Conservation (phyloP, 768 basidiomycete species). For the Russula lepida region DNA sequence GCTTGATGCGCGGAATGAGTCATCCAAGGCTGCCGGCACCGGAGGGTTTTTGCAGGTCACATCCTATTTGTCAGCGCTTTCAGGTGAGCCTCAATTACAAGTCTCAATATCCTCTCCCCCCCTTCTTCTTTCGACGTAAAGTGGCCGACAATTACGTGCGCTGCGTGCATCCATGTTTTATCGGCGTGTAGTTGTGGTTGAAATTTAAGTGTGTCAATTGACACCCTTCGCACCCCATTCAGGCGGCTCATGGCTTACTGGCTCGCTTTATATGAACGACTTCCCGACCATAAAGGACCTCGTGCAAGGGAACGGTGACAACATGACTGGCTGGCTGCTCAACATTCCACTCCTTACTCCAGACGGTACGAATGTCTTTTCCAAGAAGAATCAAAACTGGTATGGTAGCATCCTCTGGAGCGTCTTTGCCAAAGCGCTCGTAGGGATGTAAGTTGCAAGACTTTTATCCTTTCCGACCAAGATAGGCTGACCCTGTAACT, state of each 20-base stretch:
- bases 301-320: slow-evolving; percentile 46
- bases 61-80: slow-evolving; percentile 59
- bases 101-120: no score
- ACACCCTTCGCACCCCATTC: neutral
- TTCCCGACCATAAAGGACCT: slow-evolving; percentile 50
- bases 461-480: neutral
- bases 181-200: neutral
- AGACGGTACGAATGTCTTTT: slow-evolving; percentile 38
- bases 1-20: no score
- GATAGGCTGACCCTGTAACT: neutral
- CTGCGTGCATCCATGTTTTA: no score
- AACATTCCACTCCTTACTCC: slow-evolving; percentile 50
- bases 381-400: slow-evolving; percentile 41
- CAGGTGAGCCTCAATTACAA: slow-evolving; percentile 38
- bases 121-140: no score
- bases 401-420: slow-evolving; percentile 48
- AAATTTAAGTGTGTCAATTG: neutral
- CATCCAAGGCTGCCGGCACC: no score
- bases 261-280: no score
- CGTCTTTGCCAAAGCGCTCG: slow-evolving; percentile 45
- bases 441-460: slow-evolving; percentile 40
- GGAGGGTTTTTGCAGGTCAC: slow-evolving; percentile 68
- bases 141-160: no score
- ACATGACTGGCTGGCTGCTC: slow-evolving; percentile 48
- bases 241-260: slow-evolving; percentile 64